Base-by-base conservation (phyloP, 441 rosid genomes). In the Gossypium laxum region DNA sequence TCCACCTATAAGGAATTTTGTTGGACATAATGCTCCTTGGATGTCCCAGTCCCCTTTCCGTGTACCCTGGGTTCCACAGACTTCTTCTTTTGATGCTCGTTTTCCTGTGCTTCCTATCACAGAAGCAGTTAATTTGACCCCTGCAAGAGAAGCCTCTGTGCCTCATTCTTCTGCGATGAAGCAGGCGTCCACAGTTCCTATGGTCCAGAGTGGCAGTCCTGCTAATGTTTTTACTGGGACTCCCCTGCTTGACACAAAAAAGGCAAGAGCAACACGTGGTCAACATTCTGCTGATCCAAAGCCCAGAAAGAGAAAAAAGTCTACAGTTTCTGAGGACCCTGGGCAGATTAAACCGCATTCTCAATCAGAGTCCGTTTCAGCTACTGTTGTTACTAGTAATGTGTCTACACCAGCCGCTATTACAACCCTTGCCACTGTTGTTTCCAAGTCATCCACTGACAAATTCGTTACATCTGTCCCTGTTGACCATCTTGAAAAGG, bases 261-360 rank as follows among this genome's bases (percentile, higher is more conserved):
- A 76, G 83, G 76, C 69, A 21, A 73, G 82, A 10, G 78, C 58
- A 56, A 77, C 83, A 69, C 72, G 89, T 54, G 81, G 72, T 81
- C 91, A 79, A 70, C 86, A 74, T 55, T 79, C 92, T 76, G 18
- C 82, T n/a, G 88, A 82, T 71, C 72, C 85, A 12, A 96, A 90
- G 84, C 71, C 93, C 41, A 91, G 97, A 79, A 93, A 89, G 75
- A 86, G 94, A 71, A 91, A 90, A 74, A 96, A 90, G 85, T 67
- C 58, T 59, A 81, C 87, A 51, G 78, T 74, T 71, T 74, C 91
- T 51, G 86, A 77, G 74, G 89, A 81, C 73, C 70, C 75, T 50
- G 78, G 72, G 61, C 90, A 81, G 80, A 80, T 69, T 75, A 64
- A 69, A 47, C 77, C 83, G 77, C 85, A 80, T 59, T 79, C 84